A percentile compares a stretch with the other conserved stretches of the same genome.
Conservation (phyloP, 139 green algal genomes). For the Chlorella sp. region DNA sequence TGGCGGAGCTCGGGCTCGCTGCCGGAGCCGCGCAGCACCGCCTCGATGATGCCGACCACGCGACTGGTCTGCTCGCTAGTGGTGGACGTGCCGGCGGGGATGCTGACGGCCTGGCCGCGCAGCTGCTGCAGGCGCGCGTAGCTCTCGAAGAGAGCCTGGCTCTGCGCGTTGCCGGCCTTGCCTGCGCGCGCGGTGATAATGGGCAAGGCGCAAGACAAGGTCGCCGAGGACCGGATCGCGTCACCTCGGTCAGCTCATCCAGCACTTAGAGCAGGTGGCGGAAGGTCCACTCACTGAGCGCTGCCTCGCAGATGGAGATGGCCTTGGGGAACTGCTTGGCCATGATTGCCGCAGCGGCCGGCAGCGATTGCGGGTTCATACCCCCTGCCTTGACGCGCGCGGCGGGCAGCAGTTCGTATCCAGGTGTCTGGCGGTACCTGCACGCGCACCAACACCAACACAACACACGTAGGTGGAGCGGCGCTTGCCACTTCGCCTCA, state of each 20-base stretch:
- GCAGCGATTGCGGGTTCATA: constrained; percentile 4
- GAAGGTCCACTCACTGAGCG: constrained; percentile 17
- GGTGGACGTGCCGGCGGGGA: constrained; percentile 32
- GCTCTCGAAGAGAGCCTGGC: constrained; percentile 23
- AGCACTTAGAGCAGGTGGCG: too few relatives aligned
- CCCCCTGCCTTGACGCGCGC: constrained; percentile 21
- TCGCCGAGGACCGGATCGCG: too few relatives aligned
- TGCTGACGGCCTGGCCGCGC: constrained; percentile 18
- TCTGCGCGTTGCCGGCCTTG: constrained; percentile 16
- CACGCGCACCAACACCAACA: too few relatives aligned
- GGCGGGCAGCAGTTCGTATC: constrained; percentile 23
- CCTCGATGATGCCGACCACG: constrained; percentile 42
- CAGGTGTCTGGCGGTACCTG: constrained; percentile 9
- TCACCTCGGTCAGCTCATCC: too few relatives aligned
- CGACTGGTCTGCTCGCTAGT: constrained; percentile 32
- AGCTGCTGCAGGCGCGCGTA: constrained; percentile 48
- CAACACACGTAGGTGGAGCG: too few relatives aligned
- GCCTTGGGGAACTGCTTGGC: background rate
- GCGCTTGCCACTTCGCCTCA: too few relatives aligned
- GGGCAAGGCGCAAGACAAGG: too few relatives aligned
- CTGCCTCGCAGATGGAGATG: constrained; percentile 6
- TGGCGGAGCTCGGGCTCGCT: constrained; percentile 8
- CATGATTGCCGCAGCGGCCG: constrained; percentile 4
- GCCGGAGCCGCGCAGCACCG: constrained; percentile 11
- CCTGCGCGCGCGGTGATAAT: background rate